Evolutionary conservation across 371 early-diverging fungal genomes (phyloP).

Genomic region (Mucor sp.): DNA sequence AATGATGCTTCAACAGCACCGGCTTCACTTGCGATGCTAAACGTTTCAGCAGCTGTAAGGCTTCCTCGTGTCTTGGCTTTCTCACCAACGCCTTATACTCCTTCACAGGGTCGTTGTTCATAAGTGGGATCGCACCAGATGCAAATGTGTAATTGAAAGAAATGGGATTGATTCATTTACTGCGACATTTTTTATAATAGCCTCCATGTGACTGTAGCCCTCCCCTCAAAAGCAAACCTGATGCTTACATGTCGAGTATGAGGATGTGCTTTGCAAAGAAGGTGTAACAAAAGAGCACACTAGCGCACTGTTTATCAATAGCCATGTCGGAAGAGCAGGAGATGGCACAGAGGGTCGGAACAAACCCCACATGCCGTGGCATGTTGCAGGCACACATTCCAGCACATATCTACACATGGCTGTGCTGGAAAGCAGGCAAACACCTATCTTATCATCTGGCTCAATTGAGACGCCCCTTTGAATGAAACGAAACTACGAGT

Average conservation of each 20-base stretch:
- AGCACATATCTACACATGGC: too few relatives aligned
- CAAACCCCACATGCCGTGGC: too few relatives aligned
- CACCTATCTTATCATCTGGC: not conserved
- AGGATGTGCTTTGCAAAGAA: too few relatives aligned
- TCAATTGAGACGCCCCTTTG: not conserved
- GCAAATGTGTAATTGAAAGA: not conserved
- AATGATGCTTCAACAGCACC: conserved; percentile 58
- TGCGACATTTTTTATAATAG: not conserved
- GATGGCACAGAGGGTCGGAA: too few relatives aligned
- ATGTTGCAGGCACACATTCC: too few relatives aligned
- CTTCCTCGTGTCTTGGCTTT: conserved; percentile 30
- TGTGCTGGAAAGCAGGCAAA: too few relatives aligned
- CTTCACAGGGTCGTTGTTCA: conserved; percentile 22
- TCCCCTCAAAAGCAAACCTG: too few relatives aligned
- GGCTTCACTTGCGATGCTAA: conserved; percentile 56
- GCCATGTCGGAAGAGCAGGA: too few relatives aligned
- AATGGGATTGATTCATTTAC: not conserved
- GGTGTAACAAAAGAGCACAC: too few relatives aligned
- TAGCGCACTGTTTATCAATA: too few relatives aligned
- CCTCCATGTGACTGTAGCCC: too few relatives aligned
- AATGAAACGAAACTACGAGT: not conserved
- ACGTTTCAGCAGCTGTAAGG: conserved; percentile 32
- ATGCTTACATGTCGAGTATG: too few relatives aligned
- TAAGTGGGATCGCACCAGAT: not conserved
- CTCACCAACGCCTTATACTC: conserved; percentile 28